These are phyloP conservation scores for Xylaria sp. DNA, from an alignment of 2,329 filamentous ascomycete species.

Conservation along the genomic window DNA sequence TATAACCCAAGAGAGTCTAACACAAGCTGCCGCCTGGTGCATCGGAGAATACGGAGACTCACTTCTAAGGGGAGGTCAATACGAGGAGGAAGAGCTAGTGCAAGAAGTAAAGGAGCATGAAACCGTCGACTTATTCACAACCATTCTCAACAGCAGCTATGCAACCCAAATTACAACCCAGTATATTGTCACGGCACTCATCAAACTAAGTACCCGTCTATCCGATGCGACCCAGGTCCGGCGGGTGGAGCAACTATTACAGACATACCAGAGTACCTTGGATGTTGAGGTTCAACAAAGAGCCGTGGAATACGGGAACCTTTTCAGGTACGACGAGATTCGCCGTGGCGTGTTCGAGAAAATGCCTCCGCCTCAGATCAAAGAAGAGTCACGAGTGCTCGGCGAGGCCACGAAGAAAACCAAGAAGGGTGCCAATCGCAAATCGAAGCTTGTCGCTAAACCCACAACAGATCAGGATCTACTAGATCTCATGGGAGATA, in stretches of 20 bases:
- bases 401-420: constrained; percentile 79
- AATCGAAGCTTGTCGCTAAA: constrained; percentile 76
- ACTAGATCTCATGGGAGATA: constrained; percentile 90
- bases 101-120: constrained; percentile 84
- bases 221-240: constrained; percentile 87
- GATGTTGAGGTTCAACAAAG: constrained; percentile 97
- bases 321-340: constrained; percentile 91
- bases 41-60: constrained; percentile 97
- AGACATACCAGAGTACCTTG: constrained; percentile 82
- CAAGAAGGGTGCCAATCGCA: constrained; percentile 76
- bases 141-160: constrained; percentile 94
- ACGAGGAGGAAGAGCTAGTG: constrained; percentile 92
- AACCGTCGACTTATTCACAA: constrained; percentile 89
- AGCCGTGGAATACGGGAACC: constrained; percentile 92
- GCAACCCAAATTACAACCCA: constrained; percentile 90
- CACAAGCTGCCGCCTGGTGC: constrained; percentile 93
- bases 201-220: constrained; percentile 93
- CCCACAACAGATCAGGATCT: constrained; percentile 86
- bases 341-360: constrained; percentile 92
- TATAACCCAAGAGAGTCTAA: constrained; percentile 96
- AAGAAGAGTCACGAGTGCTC: constrained; percentile 90
- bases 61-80: constrained; percentile 87
- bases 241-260: constrained; percentile 80
- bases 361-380: constrained; percentile 97
- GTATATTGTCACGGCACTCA: constrained; percentile 93